Evolutionary conservation across 1,284 basidiomycete genomes (phyloP), one percentile per base, ranked within the genome.

Genomic region (Leccinum pallidistipes): DNA sequence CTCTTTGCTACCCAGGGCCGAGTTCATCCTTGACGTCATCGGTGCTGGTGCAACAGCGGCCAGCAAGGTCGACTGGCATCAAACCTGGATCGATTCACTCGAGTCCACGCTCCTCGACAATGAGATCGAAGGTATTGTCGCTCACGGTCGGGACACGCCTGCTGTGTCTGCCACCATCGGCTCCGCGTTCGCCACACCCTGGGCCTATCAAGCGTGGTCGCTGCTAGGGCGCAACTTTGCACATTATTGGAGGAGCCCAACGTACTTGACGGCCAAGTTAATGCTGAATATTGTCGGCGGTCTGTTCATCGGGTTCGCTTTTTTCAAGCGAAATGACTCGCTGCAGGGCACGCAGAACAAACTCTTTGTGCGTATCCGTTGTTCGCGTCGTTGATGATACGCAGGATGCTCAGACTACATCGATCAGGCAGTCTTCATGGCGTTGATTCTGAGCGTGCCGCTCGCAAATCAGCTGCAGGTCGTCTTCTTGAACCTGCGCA

Each of bases 341-440:
- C 81, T 88, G 56, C 85, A 87, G 64, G 92, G 91, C 53, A 86
- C 88, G 0, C 92, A 94, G 74, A 91, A 92, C 76, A 91, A 94
- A 74, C 83, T 95, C 49, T 95, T 95, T 54, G 71, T 72, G 40
- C 36, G 74, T 71, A 36, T 40, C 9, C 16, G 16, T 8, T 8
- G 10, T 53, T 16, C 7, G 2, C 1, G 3, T 16, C 31, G n/a
- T 38, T 10, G 0, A 14, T 49, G 6, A 11, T 12, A 12, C 6
- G 18, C 5, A 7, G 45, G 18, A 10, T 16, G 3, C 4, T 38
- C 27, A 27, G 5, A 45, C 54, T 65, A 21, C 60, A 14, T 5
- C 1, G 5, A 10, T 12, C 9, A 72, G 71, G 55, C 71, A 7
- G 59, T 69, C 1, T 75, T 71, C 36, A 65, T 75, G 63, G 64